These are phyloP conservation scores for Tilletia walkeri DNA, from an alignment of 1,284 basidiomycete species.

Conservation along the genomic window DNA sequence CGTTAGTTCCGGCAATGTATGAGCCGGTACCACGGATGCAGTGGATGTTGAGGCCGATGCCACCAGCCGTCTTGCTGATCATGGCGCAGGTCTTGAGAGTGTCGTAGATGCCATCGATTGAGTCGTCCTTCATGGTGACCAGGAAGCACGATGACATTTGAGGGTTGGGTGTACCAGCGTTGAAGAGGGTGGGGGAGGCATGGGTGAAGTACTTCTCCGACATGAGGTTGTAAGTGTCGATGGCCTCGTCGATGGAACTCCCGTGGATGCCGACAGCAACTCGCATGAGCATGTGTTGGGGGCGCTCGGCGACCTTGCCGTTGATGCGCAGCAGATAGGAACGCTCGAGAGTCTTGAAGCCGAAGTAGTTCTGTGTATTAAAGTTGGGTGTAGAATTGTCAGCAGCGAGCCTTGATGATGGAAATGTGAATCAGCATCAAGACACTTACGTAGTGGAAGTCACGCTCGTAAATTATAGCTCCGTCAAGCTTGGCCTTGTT, in stretches of 20 bases:
- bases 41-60: constrained; percentile 94
- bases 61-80: constrained; percentile 99
- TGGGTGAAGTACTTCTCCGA: constrained; percentile 86
- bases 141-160: constrained; percentile 98
- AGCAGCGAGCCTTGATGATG: neutral
- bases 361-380: constrained; percentile 69
- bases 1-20: constrained; percentile 88
- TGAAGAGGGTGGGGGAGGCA: constrained; percentile 97
- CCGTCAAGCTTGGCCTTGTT: constrained; percentile 84
- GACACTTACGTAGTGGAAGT: constrained; percentile 74
- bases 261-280: constrained; percentile 98
- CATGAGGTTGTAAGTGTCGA: constrained; percentile 84
- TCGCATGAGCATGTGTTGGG: constrained; percentile 99
- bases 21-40: constrained; percentile 92
- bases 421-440: neutral
- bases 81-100: constrained; percentile 97
- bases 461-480: constrained; percentile 94
- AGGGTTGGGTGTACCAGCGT: constrained; percentile 91
- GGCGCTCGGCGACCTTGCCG: constrained; percentile 91
- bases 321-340: constrained; percentile 94
- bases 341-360: constrained; percentile 98
- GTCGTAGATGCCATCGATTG: constrained; percentile 98
- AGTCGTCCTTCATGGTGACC: constrained; percentile 97
- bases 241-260: constrained; percentile 77
- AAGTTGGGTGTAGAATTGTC: neutral